Conservation (phyloP, 2,329 filamentous ascomycete species). For the Cytospora leucostoma region DNA sequence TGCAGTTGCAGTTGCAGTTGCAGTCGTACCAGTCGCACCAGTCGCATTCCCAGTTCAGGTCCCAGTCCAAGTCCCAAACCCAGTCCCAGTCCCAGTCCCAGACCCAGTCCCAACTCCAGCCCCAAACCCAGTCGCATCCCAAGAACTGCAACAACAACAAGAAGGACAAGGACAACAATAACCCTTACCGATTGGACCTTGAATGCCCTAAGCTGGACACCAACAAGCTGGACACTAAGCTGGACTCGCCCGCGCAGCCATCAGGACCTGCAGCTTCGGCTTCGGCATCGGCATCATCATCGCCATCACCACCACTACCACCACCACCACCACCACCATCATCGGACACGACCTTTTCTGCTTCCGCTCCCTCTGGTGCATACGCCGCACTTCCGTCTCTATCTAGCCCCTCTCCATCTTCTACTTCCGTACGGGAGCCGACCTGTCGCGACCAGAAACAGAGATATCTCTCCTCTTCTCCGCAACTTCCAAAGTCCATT, state of each 20-base stretch:
- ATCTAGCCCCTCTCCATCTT: not conserved
- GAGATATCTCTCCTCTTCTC: conserved; percentile 2
- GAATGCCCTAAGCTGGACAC: not conserved
- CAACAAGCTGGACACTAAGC: conserved; percentile 5
- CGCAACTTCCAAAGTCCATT: conserved; percentile 2
- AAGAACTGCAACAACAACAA: not conserved
- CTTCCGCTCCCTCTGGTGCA: conserved; percentile 8
- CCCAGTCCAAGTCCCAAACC: conserved; percentile 54
- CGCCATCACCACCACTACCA: conserved; percentile 7
- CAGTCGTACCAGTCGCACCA: not conserved
- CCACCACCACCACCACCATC: conserved; percentile 6
- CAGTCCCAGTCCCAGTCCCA: not conserved
- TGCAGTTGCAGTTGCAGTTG: conserved; percentile 53
- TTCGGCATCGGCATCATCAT: conserved; percentile 11
- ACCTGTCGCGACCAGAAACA: not conserved
- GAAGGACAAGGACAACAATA: too few species aligned
- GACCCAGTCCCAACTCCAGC: conserved; percentile 6
- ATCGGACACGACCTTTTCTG: conserved; percentile 12
- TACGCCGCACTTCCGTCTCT: conserved; percentile 4
- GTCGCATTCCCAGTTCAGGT: not conserved
- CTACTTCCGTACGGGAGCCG: conserved; percentile 7
- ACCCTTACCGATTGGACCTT: not conserved
- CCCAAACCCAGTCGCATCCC: conserved; percentile 4
- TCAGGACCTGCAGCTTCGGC: conserved; percentile 7
- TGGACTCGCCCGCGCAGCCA: conserved; percentile 1